A percentile compares a stretch with the other conserved stretches of the same genome.
Evolutionary conservation across 1,139 yeast species (phyloP).

Genomic region (Zygosaccharomyces pseudobailii): DNA sequence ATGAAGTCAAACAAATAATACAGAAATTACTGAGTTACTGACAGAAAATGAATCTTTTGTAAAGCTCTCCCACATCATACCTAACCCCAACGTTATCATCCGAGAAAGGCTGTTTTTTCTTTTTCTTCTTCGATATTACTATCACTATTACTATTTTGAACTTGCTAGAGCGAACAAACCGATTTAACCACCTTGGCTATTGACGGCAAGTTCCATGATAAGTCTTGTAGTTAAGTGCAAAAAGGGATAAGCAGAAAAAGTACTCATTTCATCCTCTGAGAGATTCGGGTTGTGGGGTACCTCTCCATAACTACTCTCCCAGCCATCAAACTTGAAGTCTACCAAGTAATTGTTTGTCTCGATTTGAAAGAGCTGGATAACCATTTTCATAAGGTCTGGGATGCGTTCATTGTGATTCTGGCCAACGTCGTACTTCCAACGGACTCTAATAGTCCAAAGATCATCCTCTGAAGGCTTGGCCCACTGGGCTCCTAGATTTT

Average conservation of each 20-base stretch:
- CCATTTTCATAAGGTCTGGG: conserved; percentile 93
- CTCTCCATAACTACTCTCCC: conserved; percentile 54
- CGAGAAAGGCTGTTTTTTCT: not conserved
- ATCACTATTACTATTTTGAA: not conserved
- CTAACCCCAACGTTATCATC: no score
- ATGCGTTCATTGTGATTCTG: conserved; percentile 31
- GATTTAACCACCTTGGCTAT: conserved; percentile 44
- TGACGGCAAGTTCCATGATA: conserved; percentile 95
- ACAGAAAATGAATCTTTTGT: no score
- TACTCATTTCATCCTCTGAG: conserved; percentile 64
- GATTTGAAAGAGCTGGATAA: conserved; percentile 88
- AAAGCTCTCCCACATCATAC: no score
- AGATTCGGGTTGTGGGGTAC: conserved; percentile 32
- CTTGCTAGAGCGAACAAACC: not conserved
- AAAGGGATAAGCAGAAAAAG: conserved; percentile 92
- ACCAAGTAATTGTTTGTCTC: conserved; percentile 95
- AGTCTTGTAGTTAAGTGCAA: conserved; percentile 85
- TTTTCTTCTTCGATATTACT: not conserved
- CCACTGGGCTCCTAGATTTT: conserved; percentile 96
- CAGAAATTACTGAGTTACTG: no score
- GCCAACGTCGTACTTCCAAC: conserved; percentile 68
- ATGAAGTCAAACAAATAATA: not conserved
- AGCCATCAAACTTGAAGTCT: conserved; percentile 96
- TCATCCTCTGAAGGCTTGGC: conserved; percentile 90
- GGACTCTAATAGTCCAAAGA: conserved; percentile 93